A percentile compares a stretch with the other conserved stretches of the same genome.
These are phyloP conservation scores for Cadophora sp. DNA, from an alignment of 2,329 filamentous ascomycete species.

Conservation along the genomic window DNA sequence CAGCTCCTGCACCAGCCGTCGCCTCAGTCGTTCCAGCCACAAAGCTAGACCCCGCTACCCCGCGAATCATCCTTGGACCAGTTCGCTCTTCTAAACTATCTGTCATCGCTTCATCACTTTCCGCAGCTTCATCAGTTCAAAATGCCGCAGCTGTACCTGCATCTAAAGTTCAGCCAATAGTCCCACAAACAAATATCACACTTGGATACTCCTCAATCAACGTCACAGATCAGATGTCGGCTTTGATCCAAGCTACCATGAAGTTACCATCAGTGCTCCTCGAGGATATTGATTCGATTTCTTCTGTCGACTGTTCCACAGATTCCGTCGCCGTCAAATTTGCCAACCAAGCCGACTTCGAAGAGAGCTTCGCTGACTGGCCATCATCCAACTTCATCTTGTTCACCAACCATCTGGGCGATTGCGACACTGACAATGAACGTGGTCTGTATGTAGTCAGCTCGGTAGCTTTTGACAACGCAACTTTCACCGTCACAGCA, in stretches of 20 bases:
- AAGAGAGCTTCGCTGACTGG: slow-evolving; percentile 37
- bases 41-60: not conserved
- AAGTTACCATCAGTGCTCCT: slow-evolving; percentile 44
- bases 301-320: slow-evolving; percentile 41
- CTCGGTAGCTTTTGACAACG: slow-evolving; percentile 40
- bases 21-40: not conserved
- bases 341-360: slow-evolving; percentile 37
- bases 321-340: slow-evolving; percentile 39
- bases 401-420: slow-evolving; percentile 51
- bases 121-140: not conserved
- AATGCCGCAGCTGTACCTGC: not conserved
- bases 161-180: not conserved
- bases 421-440: slow-evolving; percentile 49
- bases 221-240: not conserved
- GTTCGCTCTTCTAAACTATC: not conserved
- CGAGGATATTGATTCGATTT: slow-evolving; percentile 42
- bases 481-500: slow-evolving; percentile 44
- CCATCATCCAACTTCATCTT: slow-evolving; percentile 42
- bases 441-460: slow-evolving; percentile 49
- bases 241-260: slow-evolving; percentile 38
- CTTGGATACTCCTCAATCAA: not conserved
- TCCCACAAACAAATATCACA: not conserved
- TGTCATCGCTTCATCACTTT: not conserved
- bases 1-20: not conserved
- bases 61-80: not conserved